These are phyloP conservation scores for Monosporozyma aerobia DNA, from an alignment of 805 yeast species.

Conservation along the genomic window DNA sequence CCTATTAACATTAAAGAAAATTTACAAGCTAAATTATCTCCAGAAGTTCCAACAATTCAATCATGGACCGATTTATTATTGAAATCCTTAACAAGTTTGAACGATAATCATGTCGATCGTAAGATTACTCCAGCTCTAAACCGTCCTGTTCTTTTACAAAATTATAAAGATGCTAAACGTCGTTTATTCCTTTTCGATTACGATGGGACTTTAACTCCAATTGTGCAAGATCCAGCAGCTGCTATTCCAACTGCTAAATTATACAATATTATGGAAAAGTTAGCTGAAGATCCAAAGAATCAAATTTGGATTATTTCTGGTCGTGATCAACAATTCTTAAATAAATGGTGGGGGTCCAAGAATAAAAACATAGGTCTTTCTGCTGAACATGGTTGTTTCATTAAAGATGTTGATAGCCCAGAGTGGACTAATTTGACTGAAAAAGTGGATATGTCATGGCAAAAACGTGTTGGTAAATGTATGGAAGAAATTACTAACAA, in stretches of 20 bases:
- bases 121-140: constrained; percentile 77
- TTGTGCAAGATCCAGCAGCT: constrained; percentile 95
- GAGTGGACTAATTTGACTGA: constrained; percentile 83
- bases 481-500: constrained; percentile 70
- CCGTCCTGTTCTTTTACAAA: constrained; percentile 50
- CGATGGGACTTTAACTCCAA: constrained; percentile 96
- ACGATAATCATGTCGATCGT: constrained; percentile 30
- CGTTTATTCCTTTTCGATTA: constrained; percentile 87
- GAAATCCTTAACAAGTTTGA: constrained; percentile 32
- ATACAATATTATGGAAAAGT: constrained; percentile 44
- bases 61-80: constrained; percentile 67
- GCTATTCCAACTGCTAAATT: constrained; percentile 85
- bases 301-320: constrained; percentile 95
- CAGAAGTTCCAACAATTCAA: constrained; percentile 67
- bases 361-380: constrained; percentile 64
- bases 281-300: constrained; percentile 70
- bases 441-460: constrained; percentile 89
- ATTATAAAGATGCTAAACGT: constrained; percentile 51
- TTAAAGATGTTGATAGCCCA: constrained; percentile 56
- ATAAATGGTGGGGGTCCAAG: constrained; percentile 73
- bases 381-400: constrained; percentile 97
- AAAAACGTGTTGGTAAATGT: constrained; percentile 63
- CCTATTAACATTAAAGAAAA: constrained; percentile 35
- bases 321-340: constrained; percentile 83
- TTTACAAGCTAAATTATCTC: constrained; percentile 47